These are phyloP conservation scores for Ceratocystis lukuohia DNA, from an alignment of 2,329 filamentous ascomycete species.

Conservation along the genomic window DNA sequence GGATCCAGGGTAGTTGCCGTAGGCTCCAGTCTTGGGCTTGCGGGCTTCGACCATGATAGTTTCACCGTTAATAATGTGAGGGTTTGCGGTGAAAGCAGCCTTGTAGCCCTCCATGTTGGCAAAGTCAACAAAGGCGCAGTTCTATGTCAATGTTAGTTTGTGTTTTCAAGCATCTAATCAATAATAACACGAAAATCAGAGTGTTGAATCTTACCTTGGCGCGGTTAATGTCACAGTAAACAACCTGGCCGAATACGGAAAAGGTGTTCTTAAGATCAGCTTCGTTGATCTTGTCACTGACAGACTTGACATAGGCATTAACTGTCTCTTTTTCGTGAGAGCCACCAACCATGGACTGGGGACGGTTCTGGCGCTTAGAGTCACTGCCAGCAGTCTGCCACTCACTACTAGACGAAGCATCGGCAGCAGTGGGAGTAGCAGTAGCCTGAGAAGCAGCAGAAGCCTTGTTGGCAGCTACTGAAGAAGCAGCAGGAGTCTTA, in stretches of 20 bases:
- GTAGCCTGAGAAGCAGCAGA: conserved; percentile 26
- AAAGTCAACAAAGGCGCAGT: conserved; percentile 95
- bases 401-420: conserved; percentile 38
- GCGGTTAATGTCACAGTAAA: conserved; percentile 65
- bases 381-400: conserved; percentile 85
- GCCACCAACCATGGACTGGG: conserved; percentile 48
- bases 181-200: background rate
- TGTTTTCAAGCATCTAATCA: background rate
- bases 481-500: conserved; percentile 21
- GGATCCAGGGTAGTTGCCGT: conserved; percentile 55
- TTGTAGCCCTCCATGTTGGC: conserved; percentile 67
- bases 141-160: conserved; percentile 39
- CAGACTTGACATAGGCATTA: conserved; percentile 89
- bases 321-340: conserved; percentile 59
- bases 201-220: conserved; percentile 51
- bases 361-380: conserved; percentile 70
- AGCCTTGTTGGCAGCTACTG: conserved; percentile 28
- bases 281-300: conserved; percentile 73
- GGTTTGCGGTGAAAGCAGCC: conserved; percentile 70
- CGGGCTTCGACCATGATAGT: conserved; percentile 80
- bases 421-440: conserved; percentile 29
- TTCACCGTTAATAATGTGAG: conserved; percentile 70
- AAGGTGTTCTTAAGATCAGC: conserved; percentile 58
- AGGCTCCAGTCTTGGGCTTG: conserved; percentile 58
- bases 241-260: conserved; percentile 56